These are phyloP conservation scores for Ceratocystis destructans DNA, from an alignment of 2,329 filamentous ascomycete species.

Conservation along the genomic window DNA sequence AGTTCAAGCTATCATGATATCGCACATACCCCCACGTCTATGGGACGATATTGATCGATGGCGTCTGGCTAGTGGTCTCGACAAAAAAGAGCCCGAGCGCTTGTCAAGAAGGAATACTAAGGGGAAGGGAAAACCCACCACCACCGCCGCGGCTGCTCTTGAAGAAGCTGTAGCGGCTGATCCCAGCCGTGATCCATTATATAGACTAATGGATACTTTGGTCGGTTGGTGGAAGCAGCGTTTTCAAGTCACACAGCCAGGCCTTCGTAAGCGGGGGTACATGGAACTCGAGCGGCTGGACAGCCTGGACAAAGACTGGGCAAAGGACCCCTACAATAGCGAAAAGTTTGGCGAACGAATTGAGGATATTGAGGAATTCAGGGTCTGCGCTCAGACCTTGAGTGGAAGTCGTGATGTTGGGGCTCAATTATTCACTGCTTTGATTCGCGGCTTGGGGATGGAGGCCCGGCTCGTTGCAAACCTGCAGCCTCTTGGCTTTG, in stretches of 20 bases:
- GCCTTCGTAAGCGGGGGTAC: slow-evolving; percentile 80
- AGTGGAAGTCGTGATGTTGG: slow-evolving; percentile 77
- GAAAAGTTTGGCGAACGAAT: slow-evolving; percentile 66
- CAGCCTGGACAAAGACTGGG: slow-evolving; percentile 57
- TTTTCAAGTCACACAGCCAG: slow-evolving; percentile 64
- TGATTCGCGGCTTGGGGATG: slow-evolving; percentile 66
- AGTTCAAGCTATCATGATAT: slow-evolving; percentile 61
- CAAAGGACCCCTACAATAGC: slow-evolving; percentile 46
- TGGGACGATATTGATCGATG: slow-evolving; percentile 63
- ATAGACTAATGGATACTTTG: slow-evolving; percentile 62
- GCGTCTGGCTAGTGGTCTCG: slow-evolving; percentile 53
- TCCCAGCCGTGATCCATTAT: slow-evolving; percentile 68
- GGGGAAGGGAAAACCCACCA: slow-evolving; percentile 28
- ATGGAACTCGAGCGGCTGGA: slow-evolving; percentile 63
- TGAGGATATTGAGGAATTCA: slow-evolving; percentile 51
- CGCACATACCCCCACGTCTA: slow-evolving; percentile 54
- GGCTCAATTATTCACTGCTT: slow-evolving; percentile 75
- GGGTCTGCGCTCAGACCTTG: slow-evolving; percentile 51
- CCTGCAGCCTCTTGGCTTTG: slow-evolving; percentile 76
- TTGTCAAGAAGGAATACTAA: slow-evolving; percentile 26
- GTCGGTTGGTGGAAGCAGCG: slow-evolving; percentile 76
- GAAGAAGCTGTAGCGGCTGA: slow-evolving; percentile 55
- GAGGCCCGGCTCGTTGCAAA: slow-evolving; percentile 74
- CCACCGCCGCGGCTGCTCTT: slow-evolving; percentile 45
- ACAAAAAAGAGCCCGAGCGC: slow-evolving; percentile 23